A percentile compares a stretch with the other conserved stretches of the same genome.
These are phyloP conservation scores for Eudorina sp. DNA, from an alignment of 139 green algal species.

Conservation along the genomic window DNA sequence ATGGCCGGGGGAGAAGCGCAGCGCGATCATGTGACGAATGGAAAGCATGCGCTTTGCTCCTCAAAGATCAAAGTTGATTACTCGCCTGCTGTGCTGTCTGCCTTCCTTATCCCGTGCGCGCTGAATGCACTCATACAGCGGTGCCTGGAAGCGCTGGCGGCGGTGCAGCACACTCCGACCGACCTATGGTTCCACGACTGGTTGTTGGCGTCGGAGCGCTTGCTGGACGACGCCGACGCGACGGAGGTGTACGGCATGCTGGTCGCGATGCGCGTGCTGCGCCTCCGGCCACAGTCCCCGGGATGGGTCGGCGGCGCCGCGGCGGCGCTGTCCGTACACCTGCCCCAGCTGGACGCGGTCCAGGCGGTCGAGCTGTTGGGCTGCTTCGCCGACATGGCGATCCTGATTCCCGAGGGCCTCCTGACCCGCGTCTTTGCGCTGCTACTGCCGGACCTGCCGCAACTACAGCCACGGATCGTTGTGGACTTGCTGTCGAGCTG, in stretches of 20 bases:
- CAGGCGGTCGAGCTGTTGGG: slow-evolving; percentile 29
- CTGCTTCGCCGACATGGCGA: slow-evolving; percentile 25
- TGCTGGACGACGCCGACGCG: neutral
- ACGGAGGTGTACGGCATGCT: slow-evolving; percentile 44
- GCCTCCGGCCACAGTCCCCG: neutral
- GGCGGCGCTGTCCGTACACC: neutral
- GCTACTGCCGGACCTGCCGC: slow-evolving; percentile 13
- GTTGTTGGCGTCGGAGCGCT: neutral
- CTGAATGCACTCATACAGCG: too few species aligned
- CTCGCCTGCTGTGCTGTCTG: too few species aligned
- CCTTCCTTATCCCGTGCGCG: too few species aligned
- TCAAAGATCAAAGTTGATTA: too few species aligned
- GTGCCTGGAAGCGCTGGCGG: slow-evolving; percentile 14
- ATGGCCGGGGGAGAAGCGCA: too few species aligned
- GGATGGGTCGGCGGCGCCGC: neutral
- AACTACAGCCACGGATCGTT: neutral
- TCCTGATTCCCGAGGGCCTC: slow-evolving; percentile 2
- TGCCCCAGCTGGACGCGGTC: neutral
- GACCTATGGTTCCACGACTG: slow-evolving; percentile 38
- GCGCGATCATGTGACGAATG: too few species aligned
- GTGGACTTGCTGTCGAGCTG: slow-evolving; percentile 3
- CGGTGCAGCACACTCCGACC: neutral
- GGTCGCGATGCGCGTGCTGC: neutral
- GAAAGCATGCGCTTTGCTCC: too few species aligned
- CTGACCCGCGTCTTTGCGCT: neutral